Base-by-base conservation (phyloP, 2,329 filamentous ascomycete species). In the Huntiella moniliformis region DNA sequence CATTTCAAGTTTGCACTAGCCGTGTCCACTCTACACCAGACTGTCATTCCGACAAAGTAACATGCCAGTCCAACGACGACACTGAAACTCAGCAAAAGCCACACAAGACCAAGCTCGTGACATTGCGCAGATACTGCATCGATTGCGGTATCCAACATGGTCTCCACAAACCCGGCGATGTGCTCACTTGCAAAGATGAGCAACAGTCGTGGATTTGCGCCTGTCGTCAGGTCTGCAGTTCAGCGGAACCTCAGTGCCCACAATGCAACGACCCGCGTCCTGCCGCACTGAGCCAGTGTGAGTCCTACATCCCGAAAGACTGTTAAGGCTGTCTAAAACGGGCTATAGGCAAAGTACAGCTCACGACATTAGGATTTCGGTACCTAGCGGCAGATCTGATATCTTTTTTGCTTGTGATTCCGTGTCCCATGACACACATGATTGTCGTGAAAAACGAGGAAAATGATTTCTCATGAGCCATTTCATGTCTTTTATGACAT, bases 111-210 rank as follows among this genome's bases (percentile, higher is more conserved):
- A 7, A 35, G 4, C n/a, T 55, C 31, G 51, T 60, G 15, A 51
- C 55, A 43, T 54, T 65, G 5, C 60, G 63, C 5, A 57, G 63
- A 16, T 65, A 63, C 51, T 65, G 63, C 51, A 60, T 65, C 43
- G 60, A 60, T 15, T 65, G 63, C 39, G 63, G 63, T n/a, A 57
- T 65, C 39, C 53, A 54, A 17, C 51, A 56, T 16, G 62, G 61
- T 2, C 52, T 65, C 5, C 60, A 65, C 44, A 56, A 53, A 3
- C 58, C 62, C 1, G 59, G 57, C 32, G 61, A 63, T 51, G 58
- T 57, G 34, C 51, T 65, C 15, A 58, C 56, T 7, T 64, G 63
- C 6, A 59, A 59, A 49, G 58, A 58, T 2, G 57, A 59, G 1
- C 57, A 60, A 40, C 58, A 61, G 43, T 56, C 64, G 12, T 65